phyloP scores from a whole-genome alignment of 2,329 filamentous ascomycete genomes.

The Sporothrix euskadiensis region DNA sequence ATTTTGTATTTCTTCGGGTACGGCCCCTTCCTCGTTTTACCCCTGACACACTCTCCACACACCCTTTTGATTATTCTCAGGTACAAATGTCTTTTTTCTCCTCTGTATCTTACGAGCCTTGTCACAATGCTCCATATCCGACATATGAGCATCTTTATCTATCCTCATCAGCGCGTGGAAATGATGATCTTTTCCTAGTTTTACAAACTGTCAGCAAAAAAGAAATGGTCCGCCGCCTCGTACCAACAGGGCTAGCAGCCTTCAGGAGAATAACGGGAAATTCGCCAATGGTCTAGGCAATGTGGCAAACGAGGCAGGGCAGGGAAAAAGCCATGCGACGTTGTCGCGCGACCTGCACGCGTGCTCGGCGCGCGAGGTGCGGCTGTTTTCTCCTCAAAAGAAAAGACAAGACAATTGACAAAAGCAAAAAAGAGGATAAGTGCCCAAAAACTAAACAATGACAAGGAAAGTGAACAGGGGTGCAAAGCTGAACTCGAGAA shows the following conservation, averaged over 20 bases:
- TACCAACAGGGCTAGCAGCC: not conserved
- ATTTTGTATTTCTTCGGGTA: not conserved
- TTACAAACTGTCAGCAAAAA: not conserved
- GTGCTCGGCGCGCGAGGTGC: slow-evolving; percentile 11
- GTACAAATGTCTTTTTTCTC: not conserved
- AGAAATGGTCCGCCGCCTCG: not conserved
- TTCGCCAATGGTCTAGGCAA: not conserved
- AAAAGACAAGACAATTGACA: not conserved
- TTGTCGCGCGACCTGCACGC: not conserved
- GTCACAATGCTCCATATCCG: not conserved
- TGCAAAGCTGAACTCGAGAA: slow-evolving; percentile 14
- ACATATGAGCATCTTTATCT: not conserved
- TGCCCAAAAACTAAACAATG: not conserved
- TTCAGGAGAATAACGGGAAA: not conserved
- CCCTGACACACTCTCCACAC: slow-evolving; percentile 22
- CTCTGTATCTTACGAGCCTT: not conserved
- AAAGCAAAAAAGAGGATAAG: not conserved
- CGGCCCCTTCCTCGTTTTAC: slow-evolving; percentile 22
- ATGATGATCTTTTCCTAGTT: not conserved
- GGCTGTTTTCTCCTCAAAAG: slow-evolving; percentile 7
- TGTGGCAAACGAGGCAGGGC: not conserved
- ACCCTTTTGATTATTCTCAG: slow-evolving; percentile 1
- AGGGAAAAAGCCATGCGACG: not conserved
- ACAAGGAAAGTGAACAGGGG: not conserved
- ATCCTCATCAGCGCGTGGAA: not conserved